Conservation (phyloP, 192 early-diverging fungal genomes). For the Coemansia umbellata region DNA sequence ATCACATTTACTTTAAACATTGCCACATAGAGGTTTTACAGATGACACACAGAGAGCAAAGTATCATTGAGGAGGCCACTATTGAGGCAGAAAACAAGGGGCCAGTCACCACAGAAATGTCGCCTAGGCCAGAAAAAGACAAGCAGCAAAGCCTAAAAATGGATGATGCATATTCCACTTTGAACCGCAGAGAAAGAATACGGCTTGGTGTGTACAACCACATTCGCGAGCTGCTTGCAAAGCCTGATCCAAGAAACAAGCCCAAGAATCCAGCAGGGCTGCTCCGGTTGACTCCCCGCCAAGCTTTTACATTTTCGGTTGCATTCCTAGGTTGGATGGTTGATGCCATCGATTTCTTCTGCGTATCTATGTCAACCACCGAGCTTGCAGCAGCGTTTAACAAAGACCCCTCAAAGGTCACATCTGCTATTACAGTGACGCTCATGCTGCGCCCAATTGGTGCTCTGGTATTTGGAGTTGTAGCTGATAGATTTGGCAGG, state of each 20-base stretch:
- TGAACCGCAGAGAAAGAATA: background rate
- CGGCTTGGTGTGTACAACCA: background rate
- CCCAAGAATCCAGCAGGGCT: slow-evolving; percentile 31
- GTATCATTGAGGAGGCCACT: too few species aligned
- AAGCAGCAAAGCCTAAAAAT: too few species aligned
- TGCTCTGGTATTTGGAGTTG: slow-evolving; percentile 65
- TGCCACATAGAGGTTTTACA: too few species aligned
- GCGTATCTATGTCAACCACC: slow-evolving; percentile 55
- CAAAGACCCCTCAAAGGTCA: slow-evolving; percentile 54
- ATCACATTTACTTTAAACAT: too few species aligned
- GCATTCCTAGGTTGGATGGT: slow-evolving; percentile 70
- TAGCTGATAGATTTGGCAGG: slow-evolving; percentile 66
- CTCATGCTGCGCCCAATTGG: slow-evolving; percentile 69
- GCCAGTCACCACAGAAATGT: too few species aligned
- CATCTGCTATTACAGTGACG: slow-evolving; percentile 64
- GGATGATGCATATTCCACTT: too few species aligned
- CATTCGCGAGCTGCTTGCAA: slow-evolving; percentile 28
- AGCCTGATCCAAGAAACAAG: slow-evolving; percentile 22
- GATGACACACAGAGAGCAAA: too few species aligned
- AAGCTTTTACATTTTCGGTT: slow-evolving; percentile 47
- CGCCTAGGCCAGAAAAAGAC: too few species aligned
- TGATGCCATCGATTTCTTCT: slow-evolving; percentile 71
- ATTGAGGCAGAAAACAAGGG: too few species aligned
- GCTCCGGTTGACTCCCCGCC: slow-evolving; percentile 31
- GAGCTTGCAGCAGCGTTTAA: slow-evolving; percentile 57